These are phyloP conservation scores for Hymenoscyphus albidus DNA, from an alignment of 2,329 filamentous ascomycete species.

Conservation along the genomic window DNA sequence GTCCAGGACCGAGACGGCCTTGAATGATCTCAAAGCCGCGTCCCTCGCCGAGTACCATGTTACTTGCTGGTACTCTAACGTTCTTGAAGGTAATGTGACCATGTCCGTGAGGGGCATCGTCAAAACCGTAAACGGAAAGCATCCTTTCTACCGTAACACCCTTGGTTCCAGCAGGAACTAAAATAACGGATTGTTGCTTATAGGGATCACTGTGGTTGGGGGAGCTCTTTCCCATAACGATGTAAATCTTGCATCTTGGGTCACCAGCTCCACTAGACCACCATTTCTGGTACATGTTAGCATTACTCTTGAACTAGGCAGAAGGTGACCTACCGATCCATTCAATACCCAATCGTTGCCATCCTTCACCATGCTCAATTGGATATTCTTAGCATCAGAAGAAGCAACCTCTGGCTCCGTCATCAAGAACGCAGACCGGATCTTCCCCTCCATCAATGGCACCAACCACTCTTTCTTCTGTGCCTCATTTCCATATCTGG, in stretches of 20 bases:
- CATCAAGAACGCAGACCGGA: constrained; percentile 89
- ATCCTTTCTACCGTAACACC: constrained; percentile 93
- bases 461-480: constrained; percentile 83
- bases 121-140: constrained; percentile 91
- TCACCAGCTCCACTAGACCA: constrained; percentile 97
- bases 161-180: constrained; percentile 75
- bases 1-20: constrained; percentile 88
- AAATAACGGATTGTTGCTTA: constrained; percentile 86
- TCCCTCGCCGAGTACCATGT: constrained; percentile 88
- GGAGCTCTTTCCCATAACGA: constrained; percentile 94
- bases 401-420: constrained; percentile 86
- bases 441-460: constrained; percentile 78
- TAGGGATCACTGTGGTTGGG: constrained; percentile 72
- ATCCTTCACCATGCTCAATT: constrained; percentile 75
- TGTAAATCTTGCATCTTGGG: constrained; percentile 85
- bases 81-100: constrained; percentile 87
- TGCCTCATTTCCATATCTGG: constrained; percentile 81
- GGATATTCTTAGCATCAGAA: constrained; percentile 89
- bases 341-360: constrained; percentile 90
- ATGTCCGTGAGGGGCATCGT: constrained; percentile 97
- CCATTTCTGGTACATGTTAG: constrained; percentile 70
- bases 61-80: constrained; percentile 78
- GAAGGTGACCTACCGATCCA: constrained; percentile 58
- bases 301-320: background rate
- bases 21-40: constrained; percentile 98